A percentile compares a stretch with the other conserved stretches of the same genome.
Evolutionary conservation across 352 stramenopile genomes (phyloP).

Genomic region (Globisporangium heterothallicum): DNA sequence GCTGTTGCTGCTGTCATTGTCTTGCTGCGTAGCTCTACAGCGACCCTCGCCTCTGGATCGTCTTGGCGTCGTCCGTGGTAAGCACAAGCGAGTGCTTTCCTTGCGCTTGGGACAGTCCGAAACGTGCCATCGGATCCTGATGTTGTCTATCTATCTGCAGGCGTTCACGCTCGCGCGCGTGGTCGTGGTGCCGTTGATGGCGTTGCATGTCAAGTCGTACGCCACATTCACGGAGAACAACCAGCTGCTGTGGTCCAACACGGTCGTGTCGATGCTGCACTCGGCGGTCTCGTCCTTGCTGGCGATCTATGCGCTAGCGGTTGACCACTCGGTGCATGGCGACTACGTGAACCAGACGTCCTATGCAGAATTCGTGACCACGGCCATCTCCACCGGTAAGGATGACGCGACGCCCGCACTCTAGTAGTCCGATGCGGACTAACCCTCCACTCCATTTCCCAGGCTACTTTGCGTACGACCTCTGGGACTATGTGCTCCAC

Average conservation of each 20-base stretch:
- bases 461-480: conserved; percentile 79
- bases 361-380: conserved; percentile 43
- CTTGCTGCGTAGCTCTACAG: conserved; percentile 33
- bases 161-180: conserved; percentile 46
- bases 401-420: too few species aligned
- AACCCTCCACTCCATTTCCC: conserved; percentile 1
- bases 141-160: conserved; percentile 15
- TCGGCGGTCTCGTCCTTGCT: conserved; percentile 53
- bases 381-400: conserved; percentile 64
- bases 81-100: background rate
- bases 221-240: conserved; percentile 30
- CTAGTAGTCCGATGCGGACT: too few species aligned
- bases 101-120: background rate
- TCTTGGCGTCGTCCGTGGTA: conserved; percentile 59
- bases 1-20: background rate
- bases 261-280: conserved; percentile 67
- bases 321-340: conserved; percentile 44
- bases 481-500: conserved; percentile 74
- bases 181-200: conserved; percentile 27
- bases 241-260: conserved; percentile 69
- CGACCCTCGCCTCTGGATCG: conserved; percentile 56
- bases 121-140: background rate
- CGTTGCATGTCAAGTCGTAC: conserved; percentile 40
- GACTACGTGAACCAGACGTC: conserved; percentile 34
- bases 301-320: conserved; percentile 38